Evolutionary conservation across 129 eudicot genomes (phyloP).

Genomic region (Flaveria ramosissima): DNA sequence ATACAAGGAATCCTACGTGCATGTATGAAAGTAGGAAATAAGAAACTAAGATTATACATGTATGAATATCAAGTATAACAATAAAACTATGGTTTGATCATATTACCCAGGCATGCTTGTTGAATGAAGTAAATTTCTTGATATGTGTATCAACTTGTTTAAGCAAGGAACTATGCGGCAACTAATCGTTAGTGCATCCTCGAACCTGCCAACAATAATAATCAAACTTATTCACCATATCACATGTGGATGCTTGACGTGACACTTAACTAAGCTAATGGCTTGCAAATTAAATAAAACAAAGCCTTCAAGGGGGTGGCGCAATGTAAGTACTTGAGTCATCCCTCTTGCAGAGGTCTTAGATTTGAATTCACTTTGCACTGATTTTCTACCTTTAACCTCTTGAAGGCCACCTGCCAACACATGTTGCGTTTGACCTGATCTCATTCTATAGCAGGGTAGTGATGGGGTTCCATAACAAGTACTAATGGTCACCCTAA

Average conservation of each 20-base stretch:
- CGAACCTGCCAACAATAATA: conserved; percentile 5
- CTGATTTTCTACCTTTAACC: neutral
- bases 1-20: neutral
- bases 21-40: neutral
- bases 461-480: neutral
- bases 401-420: neutral
- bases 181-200: neutral
- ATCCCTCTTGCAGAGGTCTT: too few relatives aligned
- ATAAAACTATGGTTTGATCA: conserved; percentile 1
- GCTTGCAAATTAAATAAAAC: neutral
- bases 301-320: neutral
- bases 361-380: neutral
- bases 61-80: neutral
- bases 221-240: conserved; percentile 9
- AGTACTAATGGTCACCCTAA: neutral
- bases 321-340: neutral
- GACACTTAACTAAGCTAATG: neutral
- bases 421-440: neutral
- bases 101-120: neutral
- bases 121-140: neutral
- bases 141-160: conserved; percentile 1
- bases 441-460: neutral
- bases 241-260: neutral
- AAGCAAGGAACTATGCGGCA: conserved; percentile 2
- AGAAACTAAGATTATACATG: conserved; percentile 5